phyloP scores from a whole-genome alignment of 148 eudicot genomes.

The Hydrangea macrophylla region DNA sequence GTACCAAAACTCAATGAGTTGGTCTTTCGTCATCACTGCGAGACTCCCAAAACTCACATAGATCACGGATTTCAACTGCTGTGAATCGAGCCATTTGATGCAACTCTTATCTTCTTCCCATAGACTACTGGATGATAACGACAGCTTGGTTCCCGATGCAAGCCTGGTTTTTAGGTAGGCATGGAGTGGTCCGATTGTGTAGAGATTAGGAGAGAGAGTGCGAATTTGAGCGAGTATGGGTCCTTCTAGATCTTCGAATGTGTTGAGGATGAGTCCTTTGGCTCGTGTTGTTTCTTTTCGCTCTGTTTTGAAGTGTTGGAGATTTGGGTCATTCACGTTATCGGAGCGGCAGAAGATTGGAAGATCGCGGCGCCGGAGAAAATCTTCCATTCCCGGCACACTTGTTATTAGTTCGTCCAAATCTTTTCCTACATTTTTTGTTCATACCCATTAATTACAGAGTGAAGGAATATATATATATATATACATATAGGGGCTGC shows the following conservation, averaged over 20 bases:
- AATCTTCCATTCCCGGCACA: slow-evolving; percentile 24
- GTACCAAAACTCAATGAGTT: slow-evolving; percentile 35
- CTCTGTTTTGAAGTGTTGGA: slow-evolving; percentile 5
- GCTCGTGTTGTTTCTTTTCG: slow-evolving; percentile 2
- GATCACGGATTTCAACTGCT: slow-evolving; percentile 32
- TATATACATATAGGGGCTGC: too few relatives aligned
- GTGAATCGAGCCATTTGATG: slow-evolving; percentile 32
- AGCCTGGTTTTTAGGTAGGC: slow-evolving; percentile 22
- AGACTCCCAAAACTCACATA: slow-evolving; percentile 39
- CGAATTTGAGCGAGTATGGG: slow-evolving; percentile 30
- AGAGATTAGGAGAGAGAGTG: slow-evolving; percentile 14
- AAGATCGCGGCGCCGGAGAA: slow-evolving; percentile 40
- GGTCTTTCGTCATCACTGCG: slow-evolving; percentile 14
- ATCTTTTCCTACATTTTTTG: slow-evolving; percentile 14
- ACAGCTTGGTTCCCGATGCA: not conserved
- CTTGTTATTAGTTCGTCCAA: slow-evolving; percentile 26
- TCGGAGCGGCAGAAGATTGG: slow-evolving; percentile 28
- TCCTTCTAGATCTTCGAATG: slow-evolving; percentile 36
- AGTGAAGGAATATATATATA: too few relatives aligned
- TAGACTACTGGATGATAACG: slow-evolving; percentile 9
- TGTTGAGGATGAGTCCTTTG: slow-evolving; percentile 29
- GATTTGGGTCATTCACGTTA: not conserved
- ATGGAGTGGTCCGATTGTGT: slow-evolving; percentile 41
- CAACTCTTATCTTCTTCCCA: slow-evolving; percentile 33
- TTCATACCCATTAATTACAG: too few relatives aligned